phyloP scores from a whole-genome alignment of 345 rosid species.

The Reutealis trisperma region DNA sequence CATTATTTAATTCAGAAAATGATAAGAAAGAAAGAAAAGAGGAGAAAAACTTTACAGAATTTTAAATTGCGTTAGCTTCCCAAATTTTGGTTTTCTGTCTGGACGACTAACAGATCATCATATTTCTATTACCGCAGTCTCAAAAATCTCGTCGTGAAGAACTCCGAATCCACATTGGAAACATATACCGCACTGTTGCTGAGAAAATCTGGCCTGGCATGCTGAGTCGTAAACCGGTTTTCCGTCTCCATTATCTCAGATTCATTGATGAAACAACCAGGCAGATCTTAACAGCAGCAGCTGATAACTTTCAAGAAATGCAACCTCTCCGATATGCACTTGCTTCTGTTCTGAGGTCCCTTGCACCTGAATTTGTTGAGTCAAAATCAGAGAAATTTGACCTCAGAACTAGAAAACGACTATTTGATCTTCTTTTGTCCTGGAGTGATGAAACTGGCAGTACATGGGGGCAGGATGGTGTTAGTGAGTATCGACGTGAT shows the following conservation, averaged over 20 bases:
- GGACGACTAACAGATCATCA: background rate
- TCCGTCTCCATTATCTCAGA: constrained; percentile 87
- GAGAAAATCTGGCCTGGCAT: constrained; percentile 98
- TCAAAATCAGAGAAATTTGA: constrained; percentile 92
- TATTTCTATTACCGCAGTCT: constrained; percentile 49
- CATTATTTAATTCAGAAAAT: background rate
- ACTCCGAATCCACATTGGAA: constrained; percentile 81
- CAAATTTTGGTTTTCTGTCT: background rate
- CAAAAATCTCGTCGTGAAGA: constrained; percentile 95
- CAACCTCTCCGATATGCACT: constrained; percentile 93
- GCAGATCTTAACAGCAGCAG: constrained; percentile 56
- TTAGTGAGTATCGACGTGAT: constrained; percentile 91
- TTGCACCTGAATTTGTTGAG: constrained; percentile 95
- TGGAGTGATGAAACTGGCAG: constrained; percentile 90
- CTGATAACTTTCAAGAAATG: constrained; percentile 85
- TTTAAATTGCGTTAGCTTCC: background rate
- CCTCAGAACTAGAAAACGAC: constrained; percentile 78
- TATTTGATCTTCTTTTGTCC: constrained; percentile 86
- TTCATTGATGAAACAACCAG: constrained; percentile 85
- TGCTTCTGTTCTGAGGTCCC: constrained; percentile 82
- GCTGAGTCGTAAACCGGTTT: constrained; percentile 78
- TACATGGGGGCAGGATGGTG: constrained; percentile 85
- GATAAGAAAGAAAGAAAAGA: background rate
- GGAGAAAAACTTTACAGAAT: background rate
- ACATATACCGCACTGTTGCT: constrained; percentile 85